A percentile compares a stretch with the other conserved stretches of the same genome.
Conservation (phyloP, 108 stramenopile genomes). For the Hondaea fermentalgiana region DNA sequence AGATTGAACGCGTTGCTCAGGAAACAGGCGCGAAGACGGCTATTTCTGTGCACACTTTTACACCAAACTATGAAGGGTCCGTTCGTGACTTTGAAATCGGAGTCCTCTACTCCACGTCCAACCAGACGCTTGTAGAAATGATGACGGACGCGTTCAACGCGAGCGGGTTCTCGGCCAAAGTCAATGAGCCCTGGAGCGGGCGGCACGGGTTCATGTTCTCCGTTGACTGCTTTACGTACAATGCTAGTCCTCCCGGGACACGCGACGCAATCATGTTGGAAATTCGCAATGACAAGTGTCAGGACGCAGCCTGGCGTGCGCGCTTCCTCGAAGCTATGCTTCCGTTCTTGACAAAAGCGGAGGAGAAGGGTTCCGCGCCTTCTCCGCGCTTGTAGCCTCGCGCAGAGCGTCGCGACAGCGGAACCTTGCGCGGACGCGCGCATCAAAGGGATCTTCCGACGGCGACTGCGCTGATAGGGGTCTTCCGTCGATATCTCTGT, state of each 20-base stretch:
- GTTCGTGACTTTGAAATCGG: background rate
- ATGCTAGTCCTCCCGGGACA: background rate
- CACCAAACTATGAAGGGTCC: background rate
- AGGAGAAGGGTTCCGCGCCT: background rate
- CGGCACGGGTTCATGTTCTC: background rate
- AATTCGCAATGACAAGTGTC: background rate
- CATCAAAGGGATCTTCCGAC: background rate
- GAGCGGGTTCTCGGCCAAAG: background rate
- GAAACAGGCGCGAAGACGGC: background rate
- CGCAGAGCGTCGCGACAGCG: background rate
- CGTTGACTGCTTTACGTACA: slow-evolving; percentile 15
- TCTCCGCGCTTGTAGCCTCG: background rate
- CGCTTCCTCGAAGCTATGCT: background rate
- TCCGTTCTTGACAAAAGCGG: background rate
- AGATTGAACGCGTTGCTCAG: background rate
- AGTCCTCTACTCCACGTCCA: background rate
- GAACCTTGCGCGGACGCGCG: background rate
- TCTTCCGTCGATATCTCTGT: background rate
- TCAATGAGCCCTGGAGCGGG: slow-evolving; percentile 12
- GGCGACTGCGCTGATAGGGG: background rate
- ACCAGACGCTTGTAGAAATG: background rate
- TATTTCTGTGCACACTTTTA: slow-evolving; percentile 4
- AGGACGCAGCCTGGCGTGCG: background rate
- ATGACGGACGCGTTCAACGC: background rate
- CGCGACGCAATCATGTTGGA: slow-evolving; percentile 9